These are phyloP conservation scores for Leersia perrieri DNA, from an alignment of 176 grass and related monocot species.

Conservation along the genomic window DNA sequence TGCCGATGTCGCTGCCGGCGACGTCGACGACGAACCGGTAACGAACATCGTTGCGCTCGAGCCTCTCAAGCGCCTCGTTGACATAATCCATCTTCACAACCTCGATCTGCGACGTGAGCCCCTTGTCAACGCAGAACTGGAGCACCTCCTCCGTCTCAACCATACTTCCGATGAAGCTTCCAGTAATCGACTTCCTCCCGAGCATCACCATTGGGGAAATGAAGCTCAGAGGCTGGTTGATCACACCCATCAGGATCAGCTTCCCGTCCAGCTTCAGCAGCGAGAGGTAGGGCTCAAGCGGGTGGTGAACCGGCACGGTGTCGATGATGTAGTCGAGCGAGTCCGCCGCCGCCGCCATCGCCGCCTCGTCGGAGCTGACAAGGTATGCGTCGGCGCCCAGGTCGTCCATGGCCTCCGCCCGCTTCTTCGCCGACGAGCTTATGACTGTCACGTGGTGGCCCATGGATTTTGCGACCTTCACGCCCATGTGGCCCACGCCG, in stretches of 20 bases:
- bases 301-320: slow-evolving; percentile 81
- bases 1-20: slow-evolving; percentile 70
- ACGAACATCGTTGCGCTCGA: slow-evolving; percentile 88
- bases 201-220: slow-evolving; percentile 82
- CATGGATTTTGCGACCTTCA: slow-evolving; percentile 88
- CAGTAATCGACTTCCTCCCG: slow-evolving; percentile 77
- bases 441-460: slow-evolving; percentile 94
- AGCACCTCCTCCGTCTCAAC: slow-evolving; percentile 75
- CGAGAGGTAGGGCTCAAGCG: slow-evolving; percentile 77
- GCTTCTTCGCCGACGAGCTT: slow-evolving; percentile 87
- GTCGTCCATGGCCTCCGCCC: slow-evolving; percentile 71
- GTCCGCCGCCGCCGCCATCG: slow-evolving; percentile 55
- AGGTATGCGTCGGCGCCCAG: slow-evolving; percentile 91
- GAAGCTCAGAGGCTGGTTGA: slow-evolving; percentile 84
- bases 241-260: slow-evolving; percentile 75
- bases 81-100: slow-evolving; percentile 95
- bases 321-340: slow-evolving; percentile 95
- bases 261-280: slow-evolving; percentile 85
- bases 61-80: slow-evolving; percentile 71
- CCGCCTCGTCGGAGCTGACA: slow-evolving; percentile 60
- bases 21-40: slow-evolving; percentile 98
- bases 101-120: slow-evolving; percentile 80
- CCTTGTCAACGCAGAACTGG: slow-evolving; percentile 74
- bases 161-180: slow-evolving; percentile 87
- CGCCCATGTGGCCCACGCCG: slow-evolving; percentile 97